Evolutionary conservation across 176 grass and related monocot species (phyloP), one percentile per base, ranked within the genome.

Genomic region (Olyra latifolia): DNA sequence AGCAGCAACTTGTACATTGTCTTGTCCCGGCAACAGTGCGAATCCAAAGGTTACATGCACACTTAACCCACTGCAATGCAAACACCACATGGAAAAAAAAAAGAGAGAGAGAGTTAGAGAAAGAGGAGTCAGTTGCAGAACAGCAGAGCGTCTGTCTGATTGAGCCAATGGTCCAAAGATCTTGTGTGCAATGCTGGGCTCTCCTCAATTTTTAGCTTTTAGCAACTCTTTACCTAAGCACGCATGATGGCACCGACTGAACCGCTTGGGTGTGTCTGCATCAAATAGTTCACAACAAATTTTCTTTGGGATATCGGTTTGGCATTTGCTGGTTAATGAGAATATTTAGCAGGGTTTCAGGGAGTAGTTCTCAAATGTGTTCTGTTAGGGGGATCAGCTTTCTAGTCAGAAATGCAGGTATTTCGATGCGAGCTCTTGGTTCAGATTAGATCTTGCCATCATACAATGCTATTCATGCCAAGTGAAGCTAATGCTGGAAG

Each of bases 1-100:
- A 74, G 66, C 83, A 84, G 49, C 71, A 84, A 84, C 81, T 82
- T 66, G 80, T 84, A 24, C 38, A 52, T 84, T 77, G 81, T 81
- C 69, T 56, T 76, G 72, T 84, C 55, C 56, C 23, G 24, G 55
- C 35, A 71, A 60, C 71, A 41, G 40, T 45, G 35, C 68, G 27
- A 60, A 65, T 44, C 2, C 57, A 73, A 24, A 16, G 45, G 42
- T 57, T 35, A 35, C 70, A 84, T 35, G 24, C 70, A 84, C 42
- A 42, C 71, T 74, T 66, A 73, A 32, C 58, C 59, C 70, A 73
- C 58, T 65, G 72, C 20, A 71, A 81, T 65, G 72, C 28, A 71
- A 81, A 81, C 53, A 74, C 56, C 68, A 73, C 69, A 73, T 49
- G 56, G 38, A 17, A 19, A 46, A 23, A n/a, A 81, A 16, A 7